A percentile compares a stretch with the other conserved stretches of the same genome.
phyloP scores from a whole-genome alignment of 192 early-diverging fungal genomes.

The Mortierella alpina region DNA sequence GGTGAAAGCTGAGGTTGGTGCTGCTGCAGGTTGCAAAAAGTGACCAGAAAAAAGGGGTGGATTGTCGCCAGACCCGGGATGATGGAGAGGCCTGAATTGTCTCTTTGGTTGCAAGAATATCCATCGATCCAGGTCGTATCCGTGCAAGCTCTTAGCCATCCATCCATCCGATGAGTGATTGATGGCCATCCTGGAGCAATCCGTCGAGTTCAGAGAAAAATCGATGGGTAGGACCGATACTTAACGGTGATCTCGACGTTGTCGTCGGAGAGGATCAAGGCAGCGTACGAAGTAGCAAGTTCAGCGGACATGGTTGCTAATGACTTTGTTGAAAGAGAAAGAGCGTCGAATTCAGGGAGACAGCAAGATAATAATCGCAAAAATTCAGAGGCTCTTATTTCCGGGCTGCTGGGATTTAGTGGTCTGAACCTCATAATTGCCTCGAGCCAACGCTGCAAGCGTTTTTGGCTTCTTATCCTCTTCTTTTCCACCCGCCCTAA shows the following conservation, averaged over 20 bases:
- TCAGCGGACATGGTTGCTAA: conserved; percentile 70
- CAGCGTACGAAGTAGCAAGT: conserved; percentile 93
- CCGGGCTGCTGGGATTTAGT: no score
- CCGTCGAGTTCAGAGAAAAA: no score
- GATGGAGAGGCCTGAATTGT: not conserved
- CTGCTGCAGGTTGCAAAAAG: not conserved
- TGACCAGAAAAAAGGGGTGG: not conserved
- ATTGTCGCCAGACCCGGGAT: not conserved
- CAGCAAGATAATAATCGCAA: no score
- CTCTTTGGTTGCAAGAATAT: conserved; percentile 6
- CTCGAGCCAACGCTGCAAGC: no score
- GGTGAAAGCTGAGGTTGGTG: no score
- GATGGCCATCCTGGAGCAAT: not conserved
- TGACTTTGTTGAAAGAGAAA: conserved; percentile 42
- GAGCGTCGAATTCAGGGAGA: conserved; percentile 3
- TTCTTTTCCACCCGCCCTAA: not conserved
- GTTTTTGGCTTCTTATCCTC: not conserved
- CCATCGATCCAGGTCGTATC: conserved; percentile 11
- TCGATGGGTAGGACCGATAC: conserved; percentile 26
- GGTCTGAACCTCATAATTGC: no score
- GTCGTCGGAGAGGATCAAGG: conserved; percentile 99
- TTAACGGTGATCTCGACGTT: conserved; percentile 95
- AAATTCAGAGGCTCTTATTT: no score
- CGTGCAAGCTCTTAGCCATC: not conserved
- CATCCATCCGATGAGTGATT: conserved; percentile 10